Conservation (phyloP, 495 filamentous ascomycete species). For the Penicillium herquei region DNA sequence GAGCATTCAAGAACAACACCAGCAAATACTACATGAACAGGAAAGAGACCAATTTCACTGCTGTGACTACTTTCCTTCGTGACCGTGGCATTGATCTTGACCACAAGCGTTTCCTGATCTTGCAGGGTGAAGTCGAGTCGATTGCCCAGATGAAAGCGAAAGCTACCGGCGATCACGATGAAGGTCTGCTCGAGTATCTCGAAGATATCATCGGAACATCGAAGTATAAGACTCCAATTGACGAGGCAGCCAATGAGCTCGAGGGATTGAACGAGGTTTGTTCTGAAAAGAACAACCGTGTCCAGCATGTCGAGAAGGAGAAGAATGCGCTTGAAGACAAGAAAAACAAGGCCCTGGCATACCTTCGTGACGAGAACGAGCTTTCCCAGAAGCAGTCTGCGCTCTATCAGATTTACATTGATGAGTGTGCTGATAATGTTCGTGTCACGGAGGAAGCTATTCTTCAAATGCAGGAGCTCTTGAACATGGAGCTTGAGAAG, state of each 20-base stretch:
- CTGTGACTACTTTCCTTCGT: conserved; percentile 83
- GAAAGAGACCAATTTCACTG: conserved; percentile 83
- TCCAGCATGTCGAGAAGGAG: conserved; percentile 98
- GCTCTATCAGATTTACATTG: conserved; percentile 86
- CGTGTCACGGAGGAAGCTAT: conserved; percentile 89
- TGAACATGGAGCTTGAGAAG: conserved; percentile 87
- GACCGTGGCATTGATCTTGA: conserved; percentile 91
- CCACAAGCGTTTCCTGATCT: conserved; percentile 95
- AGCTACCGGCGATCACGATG: conserved; percentile 89
- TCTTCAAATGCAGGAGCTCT: conserved; percentile 79
- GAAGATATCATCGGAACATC: conserved; percentile 99
- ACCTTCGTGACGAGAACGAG: conserved; percentile 90
- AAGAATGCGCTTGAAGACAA: conserved; percentile 89
- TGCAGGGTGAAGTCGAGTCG: conserved; percentile 97
- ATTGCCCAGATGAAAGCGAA: conserved; percentile 99
- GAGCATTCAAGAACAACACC: conserved; percentile 95
- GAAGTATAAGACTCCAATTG: conserved; percentile 95
- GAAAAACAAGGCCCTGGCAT: conserved; percentile 90
- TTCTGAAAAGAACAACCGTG: conserved; percentile 86
- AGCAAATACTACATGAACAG: conserved; percentile 97
- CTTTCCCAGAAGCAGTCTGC: conserved; percentile 82
- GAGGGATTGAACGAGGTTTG: conserved; percentile 94
- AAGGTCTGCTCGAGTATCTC: conserved; percentile 92
- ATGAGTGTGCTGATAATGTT: conserved; percentile 83
- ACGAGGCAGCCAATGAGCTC: conserved; percentile 84